Evolutionary conservation across 2,329 filamentous ascomycete genomes (phyloP).

Genomic region (Penicillium glabrum): DNA sequence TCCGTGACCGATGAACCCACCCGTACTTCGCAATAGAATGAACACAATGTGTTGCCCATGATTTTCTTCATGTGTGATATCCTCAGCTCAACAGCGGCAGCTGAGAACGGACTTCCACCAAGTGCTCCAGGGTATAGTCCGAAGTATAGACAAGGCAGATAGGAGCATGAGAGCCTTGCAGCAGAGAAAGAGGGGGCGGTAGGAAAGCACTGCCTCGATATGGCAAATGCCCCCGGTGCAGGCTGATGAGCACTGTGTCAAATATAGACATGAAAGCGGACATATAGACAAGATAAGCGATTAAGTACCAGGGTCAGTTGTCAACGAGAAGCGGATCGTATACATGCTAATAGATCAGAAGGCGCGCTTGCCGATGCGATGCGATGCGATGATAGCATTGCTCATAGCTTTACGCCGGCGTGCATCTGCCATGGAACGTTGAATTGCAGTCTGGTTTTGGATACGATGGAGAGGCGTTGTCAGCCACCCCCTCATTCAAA

Average conservation of each 20-base stretch:
- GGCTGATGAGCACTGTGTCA: not conserved
- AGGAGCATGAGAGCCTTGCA: not conserved
- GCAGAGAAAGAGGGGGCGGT: not conserved
- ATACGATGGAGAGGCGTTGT: not conserved
- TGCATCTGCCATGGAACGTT: constrained; percentile 8
- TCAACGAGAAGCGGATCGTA: not conserved
- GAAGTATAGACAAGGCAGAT: not conserved
- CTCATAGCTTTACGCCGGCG: not conserved
- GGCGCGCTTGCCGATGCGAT: constrained; percentile 7
- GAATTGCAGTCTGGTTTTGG: not conserved
- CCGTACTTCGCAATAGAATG: not conserved
- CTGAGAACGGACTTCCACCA: not conserved
- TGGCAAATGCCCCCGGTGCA: not conserved
- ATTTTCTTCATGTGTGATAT: not conserved
- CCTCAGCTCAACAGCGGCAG: not conserved
- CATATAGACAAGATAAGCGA: not conserved
- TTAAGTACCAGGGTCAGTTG: not conserved
- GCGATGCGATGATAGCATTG: not conserved
- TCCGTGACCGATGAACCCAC: not conserved
- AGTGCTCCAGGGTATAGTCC: not conserved
- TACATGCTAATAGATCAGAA: not conserved
- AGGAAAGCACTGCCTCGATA: not conserved
- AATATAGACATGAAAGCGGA: not conserved
- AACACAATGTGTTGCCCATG: not conserved
- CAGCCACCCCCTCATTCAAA: not conserved